Evolutionary conservation across 1,284 basidiomycete genomes (phyloP), one percentile per base, ranked within the genome.

Genomic region (Apiotrichum gracile): DNA sequence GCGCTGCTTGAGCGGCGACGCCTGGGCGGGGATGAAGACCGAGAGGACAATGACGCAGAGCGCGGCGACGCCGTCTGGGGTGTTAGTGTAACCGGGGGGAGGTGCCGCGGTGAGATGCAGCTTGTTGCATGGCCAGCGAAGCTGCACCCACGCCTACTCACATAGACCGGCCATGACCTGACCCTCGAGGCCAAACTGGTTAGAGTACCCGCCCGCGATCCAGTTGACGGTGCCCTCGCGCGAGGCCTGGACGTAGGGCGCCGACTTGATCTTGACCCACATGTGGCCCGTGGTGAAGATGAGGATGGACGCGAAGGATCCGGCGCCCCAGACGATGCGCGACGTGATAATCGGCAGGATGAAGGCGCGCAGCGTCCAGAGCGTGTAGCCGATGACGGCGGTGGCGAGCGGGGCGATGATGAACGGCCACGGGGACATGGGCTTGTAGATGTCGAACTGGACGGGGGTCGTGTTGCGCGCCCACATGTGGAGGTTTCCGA

Each of bases 241-340:
- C 4, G 65, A 68, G 13, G 63, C 61, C 34, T 82, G 84, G 48
- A 81, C 79, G 66, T 83, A 91, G 2, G 92, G 92, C 52, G 83
- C 82, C 45, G 81, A 81, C 59, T 94, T 85, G 66, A 99, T 99
- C 60, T 85, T 85, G 63, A 89, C 91, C 79, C 96, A 99, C 96
- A 99, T 98, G 78, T 86, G 88, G 4, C 92, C 92, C 9, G 85
- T 84, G 12, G 85, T 93, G 85, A 94, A 92, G 63, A 89, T 76
- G 31, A 93, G 80, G 35, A 85, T 85, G 6, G 82, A 80, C 52
- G 85, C 60, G 50, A 91, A 76, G 25, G 81, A 84, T 43, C 77
- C 75, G 13, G 78, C 66, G 13, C 83, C 79, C 88, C 88, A 91
- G 57, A 77, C 47, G 44, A 70, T 42, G 19, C 85, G 84, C 60